phyloP scores from a whole-genome alignment of 106 monocot species.

The Dendrobium catenatum region DNA sequence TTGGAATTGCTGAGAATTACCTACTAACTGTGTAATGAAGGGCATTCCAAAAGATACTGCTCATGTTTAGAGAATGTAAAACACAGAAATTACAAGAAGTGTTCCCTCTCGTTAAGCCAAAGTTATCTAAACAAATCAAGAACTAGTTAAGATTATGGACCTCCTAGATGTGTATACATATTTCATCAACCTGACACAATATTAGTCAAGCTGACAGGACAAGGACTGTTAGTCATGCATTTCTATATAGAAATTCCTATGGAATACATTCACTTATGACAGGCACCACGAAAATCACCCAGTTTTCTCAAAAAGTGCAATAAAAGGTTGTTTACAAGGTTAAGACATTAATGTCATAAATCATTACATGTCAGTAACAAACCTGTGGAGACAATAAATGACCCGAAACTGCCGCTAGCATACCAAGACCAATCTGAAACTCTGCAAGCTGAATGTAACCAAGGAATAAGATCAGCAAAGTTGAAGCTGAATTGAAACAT shows the following conservation, averaged over 20 bases:
- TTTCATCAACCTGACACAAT: background rate
- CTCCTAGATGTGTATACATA: background rate
- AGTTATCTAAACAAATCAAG: background rate
- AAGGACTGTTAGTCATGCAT: background rate
- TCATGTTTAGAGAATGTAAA: background rate
- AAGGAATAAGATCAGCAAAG: conserved; percentile 4
- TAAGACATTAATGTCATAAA: background rate
- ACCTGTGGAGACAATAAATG: conserved; percentile 81
- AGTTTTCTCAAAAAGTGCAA: background rate
- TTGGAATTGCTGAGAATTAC: background rate
- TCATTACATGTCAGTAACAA: background rate
- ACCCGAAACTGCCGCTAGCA: conserved; percentile 57
- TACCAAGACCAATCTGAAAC: conserved; percentile 88
- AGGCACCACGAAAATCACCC: background rate
- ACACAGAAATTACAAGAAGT: background rate
- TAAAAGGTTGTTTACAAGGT: background rate
- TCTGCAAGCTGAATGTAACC: conserved; percentile 63
- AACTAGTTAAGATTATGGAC: background rate
- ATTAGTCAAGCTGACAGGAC: background rate
- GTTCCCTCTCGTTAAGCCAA: background rate
- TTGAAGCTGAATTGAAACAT: background rate
- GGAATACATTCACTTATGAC: background rate
- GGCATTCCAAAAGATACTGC: background rate
- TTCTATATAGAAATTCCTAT: background rate
- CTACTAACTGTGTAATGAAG: background rate